phyloP scores from a whole-genome alignment of 208 protist genomes.

The Trypanosoma platydactyli region DNA sequence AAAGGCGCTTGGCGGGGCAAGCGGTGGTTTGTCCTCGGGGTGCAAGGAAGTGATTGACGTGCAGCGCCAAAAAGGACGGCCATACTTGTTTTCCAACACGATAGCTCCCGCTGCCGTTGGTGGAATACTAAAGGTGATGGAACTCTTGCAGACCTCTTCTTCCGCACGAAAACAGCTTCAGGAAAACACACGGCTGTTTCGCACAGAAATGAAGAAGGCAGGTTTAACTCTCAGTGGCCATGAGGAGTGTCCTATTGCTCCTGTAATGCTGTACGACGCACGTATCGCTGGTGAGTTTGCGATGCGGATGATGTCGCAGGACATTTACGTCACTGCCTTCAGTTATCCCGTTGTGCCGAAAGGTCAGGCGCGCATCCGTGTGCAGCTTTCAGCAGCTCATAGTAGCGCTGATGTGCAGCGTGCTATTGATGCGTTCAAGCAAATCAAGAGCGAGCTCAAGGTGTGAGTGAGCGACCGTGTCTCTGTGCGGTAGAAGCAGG shows the following conservation, averaged over 20 bases:
- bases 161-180: slow-evolving; percentile 35
- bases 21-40: slow-evolving; percentile 48
- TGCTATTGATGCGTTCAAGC: slow-evolving; percentile 75
- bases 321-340: slow-evolving; percentile 93
- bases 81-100: slow-evolving; percentile 92
- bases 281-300: slow-evolving; percentile 76
- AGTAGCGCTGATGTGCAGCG: slow-evolving; percentile 64
- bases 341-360: slow-evolving; percentile 85
- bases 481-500: too few species aligned
- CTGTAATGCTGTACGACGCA: slow-evolving; percentile 81
- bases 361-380: slow-evolving; percentile 78
- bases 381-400: slow-evolving; percentile 89
- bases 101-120: slow-evolving; percentile 80
- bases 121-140: slow-evolving; percentile 64
- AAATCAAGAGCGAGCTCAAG: slow-evolving; percentile 58
- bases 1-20: slow-evolving; percentile 77
- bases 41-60: slow-evolving; percentile 73
- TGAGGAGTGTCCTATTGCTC: slow-evolving; percentile 75
- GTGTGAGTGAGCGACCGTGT: background rate
- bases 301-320: slow-evolving; percentile 72
- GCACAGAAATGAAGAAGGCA: slow-evolving; percentile 55
- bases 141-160: slow-evolving; percentile 35
- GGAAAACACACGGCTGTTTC: slow-evolving; percentile 75
- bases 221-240: slow-evolving; percentile 65
- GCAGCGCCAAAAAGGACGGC: slow-evolving; percentile 69